A percentile compares a stretch with the other conserved stretches of the same genome.
These are phyloP conservation scores for Nakataea oryzae DNA, from an alignment of 2,329 filamentous ascomycete genomes.

Conservation along the genomic window DNA sequence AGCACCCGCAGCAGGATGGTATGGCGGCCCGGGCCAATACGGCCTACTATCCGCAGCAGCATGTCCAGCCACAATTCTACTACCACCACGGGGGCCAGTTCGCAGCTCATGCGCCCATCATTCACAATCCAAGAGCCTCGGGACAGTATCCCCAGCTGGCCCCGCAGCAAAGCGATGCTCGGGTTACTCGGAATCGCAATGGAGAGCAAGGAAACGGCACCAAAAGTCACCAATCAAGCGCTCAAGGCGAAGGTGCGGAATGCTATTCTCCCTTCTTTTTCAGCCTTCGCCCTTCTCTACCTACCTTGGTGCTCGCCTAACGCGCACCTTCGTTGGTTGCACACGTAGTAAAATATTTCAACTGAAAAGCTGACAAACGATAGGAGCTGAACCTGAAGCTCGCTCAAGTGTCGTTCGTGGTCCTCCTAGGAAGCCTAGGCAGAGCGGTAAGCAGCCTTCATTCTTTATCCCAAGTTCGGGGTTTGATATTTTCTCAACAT, in stretches of 20 bases:
- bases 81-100: slow-evolving; percentile 30
- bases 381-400: neutral
- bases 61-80: slow-evolving; percentile 27
- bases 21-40: slow-evolving; percentile 26
- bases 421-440: slow-evolving; percentile 45
- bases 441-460: slow-evolving; percentile 41
- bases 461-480: neutral
- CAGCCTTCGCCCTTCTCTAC: too few relatives aligned
- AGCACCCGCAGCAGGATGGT: slow-evolving; percentile 16
- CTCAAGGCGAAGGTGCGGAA: slow-evolving; percentile 3
- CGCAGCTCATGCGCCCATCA: slow-evolving; percentile 17
- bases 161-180: slow-evolving; percentile 14
- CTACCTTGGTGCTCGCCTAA: neutral
- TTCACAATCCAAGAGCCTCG: slow-evolving; percentile 21
- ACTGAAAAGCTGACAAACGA: neutral
- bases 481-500: slow-evolving; percentile 7
- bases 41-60: slow-evolving; percentile 33
- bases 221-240: neutral
- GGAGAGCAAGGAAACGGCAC: slow-evolving; percentile 3
- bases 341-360: neutral
- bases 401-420: slow-evolving; percentile 34
- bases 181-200: slow-evolving; percentile 10
- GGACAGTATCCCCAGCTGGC: slow-evolving; percentile 22
- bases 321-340: neutral
- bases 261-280: slow-evolving; percentile 6